These are phyloP conservation scores for Meripilus lineatus DNA, from an alignment of 1,284 basidiomycete genomes.

Conservation along the genomic window DNA sequence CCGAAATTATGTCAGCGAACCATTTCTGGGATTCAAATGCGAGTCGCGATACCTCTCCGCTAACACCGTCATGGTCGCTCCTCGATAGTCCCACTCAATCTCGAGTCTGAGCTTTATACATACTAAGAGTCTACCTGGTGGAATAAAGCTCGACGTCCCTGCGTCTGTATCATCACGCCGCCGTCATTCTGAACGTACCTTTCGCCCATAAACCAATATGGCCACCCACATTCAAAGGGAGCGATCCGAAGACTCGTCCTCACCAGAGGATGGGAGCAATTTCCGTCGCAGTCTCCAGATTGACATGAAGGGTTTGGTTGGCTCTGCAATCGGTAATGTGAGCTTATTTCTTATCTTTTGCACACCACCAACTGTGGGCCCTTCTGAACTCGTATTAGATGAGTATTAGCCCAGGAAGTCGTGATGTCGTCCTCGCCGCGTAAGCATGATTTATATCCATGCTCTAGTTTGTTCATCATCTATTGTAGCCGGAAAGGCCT, in stretches of 20 bases:
- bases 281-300: constrained; percentile 58
- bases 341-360: constrained; percentile 23
- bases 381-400: constrained; percentile 40
- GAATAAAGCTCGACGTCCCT: too few relatives aligned
- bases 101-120: too few relatives aligned
- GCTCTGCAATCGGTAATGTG: constrained; percentile 80
- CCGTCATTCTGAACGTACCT: too few relatives aligned
- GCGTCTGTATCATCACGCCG: too few relatives aligned
- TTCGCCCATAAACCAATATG: too few relatives aligned
- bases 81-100: too few relatives aligned
- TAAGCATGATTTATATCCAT: constrained; percentile 31
- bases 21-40: too few relatives aligned
- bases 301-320: constrained; percentile 72
- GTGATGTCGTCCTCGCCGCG: constrained; percentile 79
- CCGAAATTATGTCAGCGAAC: too few relatives aligned
- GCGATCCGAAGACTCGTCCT: constrained; percentile 9
- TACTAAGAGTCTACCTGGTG: too few relatives aligned
- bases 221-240: too few relatives aligned
- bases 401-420: constrained; percentile 75
- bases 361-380: not conserved
- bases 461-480: not conserved
- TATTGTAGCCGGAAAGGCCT: constrained; percentile 77
- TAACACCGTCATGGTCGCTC: too few relatives aligned
- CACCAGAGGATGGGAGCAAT: constrained; percentile 37
- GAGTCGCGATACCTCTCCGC: too few relatives aligned